Base-by-base conservation (phyloP, 129 eudicot genomes). In the Pittosporum tobira region DNA sequence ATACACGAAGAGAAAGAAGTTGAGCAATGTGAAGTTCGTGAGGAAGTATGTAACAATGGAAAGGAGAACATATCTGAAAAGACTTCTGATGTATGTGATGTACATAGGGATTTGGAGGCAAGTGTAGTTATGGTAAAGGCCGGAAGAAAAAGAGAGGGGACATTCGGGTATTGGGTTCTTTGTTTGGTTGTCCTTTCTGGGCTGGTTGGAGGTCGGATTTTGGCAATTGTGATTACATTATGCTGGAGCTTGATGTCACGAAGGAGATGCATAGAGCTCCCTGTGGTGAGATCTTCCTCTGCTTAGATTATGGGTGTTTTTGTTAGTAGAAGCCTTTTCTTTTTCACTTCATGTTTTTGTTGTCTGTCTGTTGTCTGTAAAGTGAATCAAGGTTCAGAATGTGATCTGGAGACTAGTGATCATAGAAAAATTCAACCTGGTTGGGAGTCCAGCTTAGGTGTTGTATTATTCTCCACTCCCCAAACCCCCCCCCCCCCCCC, bases 171-270 rank as follows among this genome's bases (percentile, higher is more conserved):
- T 65, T 43, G 81, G 71, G 49, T 62, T 50, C 54, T 82, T 5
- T 58, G 82, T 38, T 61, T 75, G 66, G 64, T 90, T 42, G 80
- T 81, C 42, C 87, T 90, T 20, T 47, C 69, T 37, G 97, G 97
- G 38, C 77, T 90, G 6, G 58, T 75, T 3, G 76, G 75, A 21
- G 88, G 97, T 22, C 84, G 87, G 46, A 46, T 67, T 59, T 53
- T 68, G 51, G 97, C 95, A 11, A 47, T 82, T 37, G 68, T 61
- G 64, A 69, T 85, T 25, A 75, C 86, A 24, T 45, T 90, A 42
- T 58, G 73, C 14, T 90, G 95, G 84, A 82, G 85, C 66, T 64
- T 80, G 67, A 19, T 83, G 48, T 60, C n/a, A n/a, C 22, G 50
- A 34, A 12, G 40, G 57, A 61, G 61, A 18, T 37, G 2, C 27